Percentiles rank a stretch among this genome's conserved stretches.
Evolutionary conservation across 495 filamentous ascomycete species (phyloP).

Genomic region (Geoglossum glabrum): DNA sequence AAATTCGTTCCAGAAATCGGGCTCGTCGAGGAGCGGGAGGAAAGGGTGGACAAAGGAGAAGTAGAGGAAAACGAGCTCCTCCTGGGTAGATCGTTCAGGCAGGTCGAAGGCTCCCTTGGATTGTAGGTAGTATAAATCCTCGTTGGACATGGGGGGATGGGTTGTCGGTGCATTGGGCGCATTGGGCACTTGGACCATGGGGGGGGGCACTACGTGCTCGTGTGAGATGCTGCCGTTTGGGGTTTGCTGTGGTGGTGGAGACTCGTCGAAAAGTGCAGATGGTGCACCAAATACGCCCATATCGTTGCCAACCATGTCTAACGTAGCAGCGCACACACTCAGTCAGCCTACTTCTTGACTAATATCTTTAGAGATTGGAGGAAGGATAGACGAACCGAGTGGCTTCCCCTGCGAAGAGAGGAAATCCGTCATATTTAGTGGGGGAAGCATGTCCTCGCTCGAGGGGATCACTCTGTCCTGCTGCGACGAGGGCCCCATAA

Average conservation of each 20-base stretch:
- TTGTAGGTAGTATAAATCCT: not conserved
- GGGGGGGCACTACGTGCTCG: not conserved
- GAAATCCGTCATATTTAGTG: not conserved
- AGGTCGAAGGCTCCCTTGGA: not conserved
- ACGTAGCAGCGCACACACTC: not conserved
- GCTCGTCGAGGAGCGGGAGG: not conserved
- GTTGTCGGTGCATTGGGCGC: not conserved
- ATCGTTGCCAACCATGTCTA: not conserved
- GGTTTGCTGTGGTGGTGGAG: not conserved
- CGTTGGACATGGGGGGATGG: not conserved
- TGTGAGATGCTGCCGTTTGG: not conserved
- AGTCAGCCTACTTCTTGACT: not conserved
- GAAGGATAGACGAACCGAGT: not conserved
- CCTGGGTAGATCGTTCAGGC: not conserved
- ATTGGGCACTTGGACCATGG: not conserved
- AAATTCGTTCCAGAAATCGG: not conserved
- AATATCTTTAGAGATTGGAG: not conserved
- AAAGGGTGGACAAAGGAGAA: not conserved
- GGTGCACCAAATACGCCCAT: not conserved
- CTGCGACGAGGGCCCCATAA: not conserved
- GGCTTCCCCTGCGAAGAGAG: not conserved
- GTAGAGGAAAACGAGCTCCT: not conserved
- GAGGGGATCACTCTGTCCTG: not conserved
- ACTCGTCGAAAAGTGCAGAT: not conserved
- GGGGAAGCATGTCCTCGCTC: not conserved